Evolutionary conservation across 2,329 filamentous ascomycete genomes (phyloP).

Genomic region (Pseudocercospora musae): DNA sequence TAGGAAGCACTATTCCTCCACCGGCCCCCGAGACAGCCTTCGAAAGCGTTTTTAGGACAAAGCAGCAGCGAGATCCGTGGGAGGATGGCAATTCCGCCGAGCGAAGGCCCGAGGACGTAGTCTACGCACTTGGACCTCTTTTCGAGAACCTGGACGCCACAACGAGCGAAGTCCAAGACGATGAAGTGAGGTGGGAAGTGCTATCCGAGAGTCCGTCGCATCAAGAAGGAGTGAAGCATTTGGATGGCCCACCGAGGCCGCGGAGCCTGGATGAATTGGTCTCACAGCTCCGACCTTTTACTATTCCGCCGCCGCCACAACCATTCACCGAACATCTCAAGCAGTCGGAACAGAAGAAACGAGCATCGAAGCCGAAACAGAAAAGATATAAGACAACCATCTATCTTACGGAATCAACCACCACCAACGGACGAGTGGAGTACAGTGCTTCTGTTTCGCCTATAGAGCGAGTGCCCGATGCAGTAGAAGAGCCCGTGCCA

Average conservation of each 20-base stretch:
- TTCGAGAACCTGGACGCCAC: slow-evolving; percentile 37
- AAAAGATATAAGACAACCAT: slow-evolving; percentile 46
- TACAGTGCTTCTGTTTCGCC: slow-evolving; percentile 53
- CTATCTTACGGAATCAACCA: slow-evolving; percentile 53
- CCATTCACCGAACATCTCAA: slow-evolving; percentile 41
- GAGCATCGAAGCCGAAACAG: slow-evolving; percentile 17
- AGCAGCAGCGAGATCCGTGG: slow-evolving; percentile 46
- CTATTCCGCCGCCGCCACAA: slow-evolving; percentile 75
- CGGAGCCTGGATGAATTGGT: slow-evolving; percentile 42
- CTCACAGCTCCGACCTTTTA: slow-evolving; percentile 66
- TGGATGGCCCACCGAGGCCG: slow-evolving; percentile 28
- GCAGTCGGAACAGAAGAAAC: slow-evolving; percentile 17
- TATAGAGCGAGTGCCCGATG: slow-evolving; percentile 43
- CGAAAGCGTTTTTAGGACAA: slow-evolving; percentile 72
- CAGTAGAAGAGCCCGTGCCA: slow-evolving; percentile 19
- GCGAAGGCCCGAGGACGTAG: slow-evolving; percentile 38
- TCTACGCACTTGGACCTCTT: slow-evolving; percentile 46
- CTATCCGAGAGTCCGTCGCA: slow-evolving; percentile 36
- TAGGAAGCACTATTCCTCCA: slow-evolving; percentile 76
- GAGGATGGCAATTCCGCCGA: slow-evolving; percentile 47
- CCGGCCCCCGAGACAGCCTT: slow-evolving; percentile 71
- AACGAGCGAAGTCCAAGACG: slow-evolving; percentile 31
- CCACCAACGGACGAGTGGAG: slow-evolving; percentile 48
- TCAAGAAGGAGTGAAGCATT: slow-evolving; percentile 31
- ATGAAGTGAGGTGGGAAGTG: slow-evolving; percentile 38